phyloP scores from a whole-genome alignment of 1,139 yeast genomes.

The Arxiozyma slooffiae region DNA sequence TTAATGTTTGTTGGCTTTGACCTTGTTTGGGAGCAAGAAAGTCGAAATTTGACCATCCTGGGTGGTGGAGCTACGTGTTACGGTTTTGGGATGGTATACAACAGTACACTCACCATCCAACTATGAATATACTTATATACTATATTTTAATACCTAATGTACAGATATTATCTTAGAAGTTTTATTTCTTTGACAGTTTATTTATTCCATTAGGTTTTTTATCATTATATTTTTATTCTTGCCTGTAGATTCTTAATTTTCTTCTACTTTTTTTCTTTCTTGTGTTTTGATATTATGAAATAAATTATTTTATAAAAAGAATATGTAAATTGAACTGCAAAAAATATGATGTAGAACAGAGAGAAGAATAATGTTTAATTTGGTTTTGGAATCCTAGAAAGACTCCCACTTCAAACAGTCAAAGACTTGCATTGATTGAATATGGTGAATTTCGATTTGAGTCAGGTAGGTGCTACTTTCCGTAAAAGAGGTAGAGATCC shows the following conservation, averaged over 20 bases:
- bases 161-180: too few species aligned
- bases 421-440: neutral
- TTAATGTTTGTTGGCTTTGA: conserved; percentile 51
- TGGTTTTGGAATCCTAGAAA: neutral
- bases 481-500: conserved; percentile 22
- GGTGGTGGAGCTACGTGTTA: conserved; percentile 84
- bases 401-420: neutral
- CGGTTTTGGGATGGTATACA: conserved; percentile 70
- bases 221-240: too few species aligned
- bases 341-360: too few species aligned
- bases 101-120: conserved; percentile 16
- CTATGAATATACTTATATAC: neutral
- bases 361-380: neutral
- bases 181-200: neutral
- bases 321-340: neutral
- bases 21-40: conserved; percentile 25
- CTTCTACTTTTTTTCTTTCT: too few species aligned
- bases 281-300: too few species aligned
- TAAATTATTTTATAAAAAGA: too few species aligned
- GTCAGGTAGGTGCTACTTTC: conserved; percentile 20
- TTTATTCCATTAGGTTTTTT: neutral
- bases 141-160: neutral
- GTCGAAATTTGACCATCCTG: conserved; percentile 29
- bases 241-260: too few species aligned
- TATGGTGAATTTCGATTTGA: conserved; percentile 15